Conservation (phyloP, 768 basidiomycete species). For the Terana coerulea region DNA sequence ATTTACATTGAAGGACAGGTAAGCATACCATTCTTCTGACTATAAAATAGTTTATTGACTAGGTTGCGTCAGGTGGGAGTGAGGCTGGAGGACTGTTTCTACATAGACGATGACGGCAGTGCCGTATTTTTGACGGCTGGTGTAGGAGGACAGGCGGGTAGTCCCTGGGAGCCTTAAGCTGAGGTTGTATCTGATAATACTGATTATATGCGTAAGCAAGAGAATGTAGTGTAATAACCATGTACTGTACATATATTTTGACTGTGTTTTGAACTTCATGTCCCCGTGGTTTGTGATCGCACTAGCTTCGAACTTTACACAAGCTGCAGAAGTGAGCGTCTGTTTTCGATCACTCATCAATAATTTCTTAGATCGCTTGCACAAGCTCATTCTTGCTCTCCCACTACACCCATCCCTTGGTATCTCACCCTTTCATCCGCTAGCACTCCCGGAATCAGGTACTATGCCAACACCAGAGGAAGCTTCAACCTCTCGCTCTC, state of each 20-base stretch:
- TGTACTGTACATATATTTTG: neutral
- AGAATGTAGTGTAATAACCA: neutral
- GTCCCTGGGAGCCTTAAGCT: slow-evolving; percentile 32
- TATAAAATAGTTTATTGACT: slow-evolving; percentile 10
- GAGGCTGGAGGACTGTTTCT: slow-evolving; percentile 82
- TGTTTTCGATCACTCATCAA: slow-evolving; percentile 3
- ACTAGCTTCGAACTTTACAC: too few species aligned
- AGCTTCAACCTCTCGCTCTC: slow-evolving; percentile 41
- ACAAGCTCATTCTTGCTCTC: neutral
- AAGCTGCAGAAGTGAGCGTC: slow-evolving; percentile 1
- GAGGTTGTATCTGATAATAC: neutral
- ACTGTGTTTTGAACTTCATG: too few species aligned
- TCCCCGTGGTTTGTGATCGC: too few species aligned
- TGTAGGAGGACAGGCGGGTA: slow-evolving; percentile 54
- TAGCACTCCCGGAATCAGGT: neutral
- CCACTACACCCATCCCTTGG: neutral
- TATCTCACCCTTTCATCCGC: neutral
- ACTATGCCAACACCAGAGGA: slow-evolving; percentile 66
- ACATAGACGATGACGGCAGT: slow-evolving; percentile 50
- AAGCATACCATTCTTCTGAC: slow-evolving; percentile 12
- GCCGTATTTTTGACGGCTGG: slow-evolving; percentile 59
- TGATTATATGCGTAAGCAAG: too few species aligned
- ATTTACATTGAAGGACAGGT: slow-evolving; percentile 71
- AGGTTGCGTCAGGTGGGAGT: slow-evolving; percentile 55
- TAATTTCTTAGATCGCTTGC: slow-evolving; percentile 3